Evolutionary conservation across 2,329 filamentous ascomycete genomes (phyloP).

Genomic region (Penicillium paneum): DNA sequence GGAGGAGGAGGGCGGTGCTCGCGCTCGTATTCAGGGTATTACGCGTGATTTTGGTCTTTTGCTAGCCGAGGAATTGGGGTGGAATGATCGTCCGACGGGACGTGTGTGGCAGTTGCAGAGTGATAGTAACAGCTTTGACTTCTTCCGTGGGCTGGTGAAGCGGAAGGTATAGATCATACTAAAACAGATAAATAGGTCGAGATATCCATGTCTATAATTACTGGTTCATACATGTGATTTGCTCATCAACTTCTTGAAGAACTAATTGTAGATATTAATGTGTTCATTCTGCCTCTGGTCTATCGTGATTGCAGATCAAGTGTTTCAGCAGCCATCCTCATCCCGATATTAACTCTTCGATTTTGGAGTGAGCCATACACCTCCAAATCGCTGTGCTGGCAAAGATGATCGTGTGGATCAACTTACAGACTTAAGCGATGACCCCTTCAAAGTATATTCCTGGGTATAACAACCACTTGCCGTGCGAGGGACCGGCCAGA

Average conservation of each 20-base stretch:
- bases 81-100: slow-evolving; percentile 69
- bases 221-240: not conserved
- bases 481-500: not conserved
- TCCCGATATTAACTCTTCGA: not conserved
- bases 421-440: too few relatives aligned
- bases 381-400: too few relatives aligned
- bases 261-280: too few relatives aligned
- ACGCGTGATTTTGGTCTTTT: slow-evolving; percentile 89
- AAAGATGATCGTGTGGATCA: too few relatives aligned
- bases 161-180: slow-evolving; percentile 61
- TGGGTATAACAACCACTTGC: too few relatives aligned
- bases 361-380: not conserved
- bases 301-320: not conserved
- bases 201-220: not conserved
- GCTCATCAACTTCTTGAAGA: not conserved
- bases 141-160: slow-evolving; percentile 82
- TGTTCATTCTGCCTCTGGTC: too few relatives aligned
- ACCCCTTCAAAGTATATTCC: too few relatives aligned
- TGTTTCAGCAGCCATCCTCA: not conserved
- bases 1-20: slow-evolving; percentile 72
- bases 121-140: slow-evolving; percentile 98
- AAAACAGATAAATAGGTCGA: not conserved
- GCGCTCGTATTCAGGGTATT: slow-evolving; percentile 78
- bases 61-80: slow-evolving; percentile 75
- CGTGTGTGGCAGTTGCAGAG: slow-evolving; percentile 82